These are phyloP conservation scores for Backusella luteola DNA, from an alignment of 192 early-diverging fungal species.

Conservation along the genomic window DNA sequence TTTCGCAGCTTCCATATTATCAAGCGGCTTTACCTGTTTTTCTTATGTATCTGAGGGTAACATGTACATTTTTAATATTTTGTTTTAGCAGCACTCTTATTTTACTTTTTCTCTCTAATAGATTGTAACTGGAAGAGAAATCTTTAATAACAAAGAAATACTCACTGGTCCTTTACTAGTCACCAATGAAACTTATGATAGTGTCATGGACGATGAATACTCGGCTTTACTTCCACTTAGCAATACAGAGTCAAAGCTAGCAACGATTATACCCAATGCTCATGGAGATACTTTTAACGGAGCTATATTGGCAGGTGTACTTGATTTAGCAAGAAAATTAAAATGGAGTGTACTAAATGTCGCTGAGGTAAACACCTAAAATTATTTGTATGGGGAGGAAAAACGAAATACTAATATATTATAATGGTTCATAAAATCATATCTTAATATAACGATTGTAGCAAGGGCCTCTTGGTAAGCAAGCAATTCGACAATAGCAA, in stretches of 20 bases:
- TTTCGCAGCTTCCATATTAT: slow-evolving; percentile 26
- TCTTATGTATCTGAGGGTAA: slow-evolving; percentile 22
- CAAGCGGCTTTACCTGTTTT: slow-evolving; percentile 24
- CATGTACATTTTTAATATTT: not conserved
- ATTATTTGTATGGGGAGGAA: not conserved
- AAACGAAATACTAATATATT: not conserved
- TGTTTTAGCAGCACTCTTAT: not conserved
- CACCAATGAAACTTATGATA: slow-evolving; percentile 5
- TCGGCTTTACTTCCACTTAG: not conserved
- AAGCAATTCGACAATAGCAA: not conserved
- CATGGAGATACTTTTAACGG: slow-evolving; percentile 17
- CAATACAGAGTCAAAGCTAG: not conserved
- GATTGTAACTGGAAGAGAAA: slow-evolving; percentile 10
- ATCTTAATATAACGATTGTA: not conserved
- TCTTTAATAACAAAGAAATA: slow-evolving; percentile 10
- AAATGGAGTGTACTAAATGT: slow-evolving; percentile 13
- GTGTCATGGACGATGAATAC: not conserved
- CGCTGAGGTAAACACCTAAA: not conserved
- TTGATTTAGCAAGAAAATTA: slow-evolving; percentile 7
- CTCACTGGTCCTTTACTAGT: slow-evolving; percentile 17
- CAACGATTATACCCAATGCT: slow-evolving; percentile 1
- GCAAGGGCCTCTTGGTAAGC: not conserved
- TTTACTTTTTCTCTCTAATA: not conserved
- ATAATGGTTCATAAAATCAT: not conserved
- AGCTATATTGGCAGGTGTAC: slow-evolving; percentile 6